Evolutionary conservation across 139 green algal species (phyloP).

Genomic region (Chlamydomonas asymmetrica): DNA sequence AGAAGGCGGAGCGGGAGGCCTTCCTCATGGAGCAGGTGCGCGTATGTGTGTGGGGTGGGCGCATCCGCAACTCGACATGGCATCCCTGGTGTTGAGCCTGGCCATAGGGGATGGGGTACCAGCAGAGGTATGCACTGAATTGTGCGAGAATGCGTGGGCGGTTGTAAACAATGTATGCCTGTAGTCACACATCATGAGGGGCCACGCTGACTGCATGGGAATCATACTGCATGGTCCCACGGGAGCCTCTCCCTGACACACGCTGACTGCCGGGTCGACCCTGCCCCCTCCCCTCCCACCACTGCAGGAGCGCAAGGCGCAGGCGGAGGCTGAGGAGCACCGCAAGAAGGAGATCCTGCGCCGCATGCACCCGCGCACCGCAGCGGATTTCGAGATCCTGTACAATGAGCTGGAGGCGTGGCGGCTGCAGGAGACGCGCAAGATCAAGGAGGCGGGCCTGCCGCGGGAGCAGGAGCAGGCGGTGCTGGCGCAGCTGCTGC

Average conservation of each 20-base stretch:
- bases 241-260: too few relatives aligned
- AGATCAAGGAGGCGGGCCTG: conserved; percentile 69
- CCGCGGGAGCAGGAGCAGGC: conserved; percentile 65
- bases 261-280: too few relatives aligned
- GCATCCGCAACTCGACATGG: too few relatives aligned
- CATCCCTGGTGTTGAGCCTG: conserved; percentile 1
- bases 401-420: conserved; percentile 80
- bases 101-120: not conserved
- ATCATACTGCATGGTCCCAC: too few relatives aligned
- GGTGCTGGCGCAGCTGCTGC: conserved; percentile 69
- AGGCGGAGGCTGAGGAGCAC: conserved; percentile 49
- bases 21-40: conserved; percentile 47
- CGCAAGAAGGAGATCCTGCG: conserved; percentile 69
- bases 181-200: not conserved
- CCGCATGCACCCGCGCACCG: conserved; percentile 74
- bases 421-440: conserved; percentile 67
- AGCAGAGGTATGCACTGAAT: not conserved
- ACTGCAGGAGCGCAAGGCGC: conserved; percentile 42
- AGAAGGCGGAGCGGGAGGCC: conserved; percentile 55
- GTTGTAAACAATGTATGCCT: not conserved
- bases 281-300: too few relatives aligned
- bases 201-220: too few relatives aligned
- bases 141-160: not conserved
- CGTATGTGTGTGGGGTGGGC: conserved; percentile 14
- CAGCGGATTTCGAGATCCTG: conserved; percentile 81